Percentiles rank a stretch among this genome's conserved stretches.
Evolutionary conservation across 805 yeast genomes (phyloP).

Genomic region (Metschnikowia lunata): DNA sequence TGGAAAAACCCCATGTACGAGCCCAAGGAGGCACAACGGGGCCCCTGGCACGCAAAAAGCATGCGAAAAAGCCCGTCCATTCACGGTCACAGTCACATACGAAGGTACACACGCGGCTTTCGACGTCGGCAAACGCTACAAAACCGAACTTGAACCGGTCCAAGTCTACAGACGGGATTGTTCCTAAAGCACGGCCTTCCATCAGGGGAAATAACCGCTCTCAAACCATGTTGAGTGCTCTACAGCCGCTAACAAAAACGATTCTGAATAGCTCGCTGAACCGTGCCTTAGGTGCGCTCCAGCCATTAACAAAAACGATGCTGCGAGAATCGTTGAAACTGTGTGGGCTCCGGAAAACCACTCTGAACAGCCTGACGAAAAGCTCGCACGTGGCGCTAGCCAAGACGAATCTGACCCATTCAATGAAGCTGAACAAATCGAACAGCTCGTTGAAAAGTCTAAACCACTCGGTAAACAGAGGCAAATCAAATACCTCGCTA

Average conservation of each 20-base stretch:
- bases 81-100: constrained; percentile 15
- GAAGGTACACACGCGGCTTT: constrained; percentile 9
- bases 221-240: constrained; percentile 27
- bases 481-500: constrained; percentile 8
- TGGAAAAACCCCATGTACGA: not conserved
- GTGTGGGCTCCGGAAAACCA: constrained; percentile 12
- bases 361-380: constrained; percentile 12
- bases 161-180: constrained; percentile 39
- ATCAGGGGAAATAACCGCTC: constrained; percentile 35
- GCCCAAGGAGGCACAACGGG: constrained; percentile 1
- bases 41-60: constrained; percentile 1
- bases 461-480: not conserved
- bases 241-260: constrained; percentile 18
- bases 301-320: constrained; percentile 16
- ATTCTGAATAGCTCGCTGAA: constrained; percentile 13
- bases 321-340: constrained; percentile 15
- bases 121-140: constrained; percentile 4
- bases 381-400: constrained; percentile 4
- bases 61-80: constrained; percentile 10
- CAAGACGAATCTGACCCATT: constrained; percentile 16
- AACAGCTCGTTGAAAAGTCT: constrained; percentile 31
- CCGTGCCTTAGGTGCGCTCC: constrained; percentile 10
- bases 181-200: constrained; percentile 20
- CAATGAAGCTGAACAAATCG: constrained; percentile 29
- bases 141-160: constrained; percentile 34